Evolutionary conservation across 306 rosid genomes (phyloP).

Genomic region (Gastrolobium bilobum): DNA sequence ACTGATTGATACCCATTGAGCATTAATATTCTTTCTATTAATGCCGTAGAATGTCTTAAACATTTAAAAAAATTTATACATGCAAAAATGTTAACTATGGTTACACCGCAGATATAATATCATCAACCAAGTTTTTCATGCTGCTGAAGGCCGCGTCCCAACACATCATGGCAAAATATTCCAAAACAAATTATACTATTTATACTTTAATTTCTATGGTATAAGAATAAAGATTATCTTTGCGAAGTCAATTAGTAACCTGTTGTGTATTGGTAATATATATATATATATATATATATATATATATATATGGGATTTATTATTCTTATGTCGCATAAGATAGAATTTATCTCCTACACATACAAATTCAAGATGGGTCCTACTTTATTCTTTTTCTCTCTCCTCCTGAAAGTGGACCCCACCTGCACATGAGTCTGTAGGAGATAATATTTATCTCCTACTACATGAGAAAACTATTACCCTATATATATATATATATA

Average conservation of each 20-base stretch:
- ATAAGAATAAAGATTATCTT: conserved; percentile 41
- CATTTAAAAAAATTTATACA: conserved; percentile 8
- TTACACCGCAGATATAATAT: conserved; percentile 40
- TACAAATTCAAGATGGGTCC: too few relatives aligned
- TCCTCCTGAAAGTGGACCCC: too few relatives aligned
- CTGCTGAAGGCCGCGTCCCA: conserved; percentile 64
- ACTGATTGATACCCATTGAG: too few relatives aligned
- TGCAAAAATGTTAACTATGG: conserved; percentile 4
- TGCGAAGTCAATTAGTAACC: conserved; percentile 37
- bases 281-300: too few relatives aligned
- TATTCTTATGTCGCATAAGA: too few relatives aligned
- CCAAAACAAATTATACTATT: neutral
- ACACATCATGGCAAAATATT: conserved; percentile 36
- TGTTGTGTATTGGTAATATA: conserved; percentile 16
- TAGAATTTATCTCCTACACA: too few relatives aligned
- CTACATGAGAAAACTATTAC: too few relatives aligned
- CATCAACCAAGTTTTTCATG: conserved; percentile 47
- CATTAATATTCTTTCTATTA: conserved; percentile 33
- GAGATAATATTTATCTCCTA: too few relatives aligned
- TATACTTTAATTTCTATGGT: conserved; percentile 6
- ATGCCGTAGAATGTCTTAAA: conserved; percentile 33
- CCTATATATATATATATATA: too few relatives aligned
- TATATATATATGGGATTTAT: too few relatives aligned
- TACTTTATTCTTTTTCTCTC: too few relatives aligned
- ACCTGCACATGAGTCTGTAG: too few relatives aligned